Conservation (phyloP, 1,139 yeast genomes). For the Blastobotrys arbuscula region DNA sequence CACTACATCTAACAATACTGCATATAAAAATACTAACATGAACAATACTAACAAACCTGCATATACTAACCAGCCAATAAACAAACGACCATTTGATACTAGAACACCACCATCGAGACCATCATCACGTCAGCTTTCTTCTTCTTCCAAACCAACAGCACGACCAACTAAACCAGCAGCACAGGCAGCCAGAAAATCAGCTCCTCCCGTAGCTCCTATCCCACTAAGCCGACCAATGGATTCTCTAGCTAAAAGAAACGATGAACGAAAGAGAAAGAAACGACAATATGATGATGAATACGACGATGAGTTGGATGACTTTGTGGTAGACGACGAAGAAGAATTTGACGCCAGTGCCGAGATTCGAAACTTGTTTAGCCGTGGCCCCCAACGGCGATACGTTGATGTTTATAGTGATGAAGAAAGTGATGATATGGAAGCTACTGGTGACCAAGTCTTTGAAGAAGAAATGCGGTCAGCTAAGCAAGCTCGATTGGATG, state of each 20-base stretch:
- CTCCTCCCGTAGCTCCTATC: constrained; percentile 13
- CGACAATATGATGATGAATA: constrained; percentile 19
- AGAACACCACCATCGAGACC: too few species aligned
- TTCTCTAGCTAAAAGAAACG: constrained; percentile 12
- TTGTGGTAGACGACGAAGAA: constrained; percentile 36
- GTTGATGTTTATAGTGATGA: constrained; percentile 47
- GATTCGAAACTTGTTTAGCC: constrained; percentile 80
- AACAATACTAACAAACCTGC: background rate
- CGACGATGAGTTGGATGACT: constrained; percentile 34
- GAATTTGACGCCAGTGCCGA: constrained; percentile 50
- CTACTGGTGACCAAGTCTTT: constrained; percentile 80
- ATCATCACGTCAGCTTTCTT: background rate
- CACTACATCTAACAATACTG: too few species aligned
- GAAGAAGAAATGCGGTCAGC: constrained; percentile 73
- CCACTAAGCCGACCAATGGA: constrained; percentile 21
- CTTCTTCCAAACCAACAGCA: background rate
- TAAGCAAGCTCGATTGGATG: constrained; percentile 58
- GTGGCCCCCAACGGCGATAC: constrained; percentile 40
- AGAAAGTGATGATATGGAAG: constrained; percentile 83
- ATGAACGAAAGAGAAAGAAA: constrained; percentile 4
- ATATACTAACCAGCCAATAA: background rate
- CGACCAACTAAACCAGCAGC: background rate
- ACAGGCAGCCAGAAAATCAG: background rate
- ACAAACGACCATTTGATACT: background rate
- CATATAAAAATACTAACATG: background rate